Base-by-base conservation (phyloP, 352 stramenopile genomes). In the Phytophthora melonis region DNA sequence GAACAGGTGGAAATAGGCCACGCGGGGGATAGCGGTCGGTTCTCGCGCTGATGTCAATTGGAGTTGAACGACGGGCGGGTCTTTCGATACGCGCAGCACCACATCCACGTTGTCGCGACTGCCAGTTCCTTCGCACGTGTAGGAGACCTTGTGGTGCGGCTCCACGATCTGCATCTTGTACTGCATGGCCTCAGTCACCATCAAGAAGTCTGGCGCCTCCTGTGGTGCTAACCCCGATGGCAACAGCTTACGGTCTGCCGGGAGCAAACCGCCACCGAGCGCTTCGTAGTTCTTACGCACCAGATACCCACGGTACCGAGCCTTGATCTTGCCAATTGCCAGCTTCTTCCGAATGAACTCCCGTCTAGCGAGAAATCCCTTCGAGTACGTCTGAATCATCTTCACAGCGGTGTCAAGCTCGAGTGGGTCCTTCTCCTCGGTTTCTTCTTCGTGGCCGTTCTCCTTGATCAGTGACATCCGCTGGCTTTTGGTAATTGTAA, bases 281-380 rank as follows among this genome's bases (percentile, higher is more conserved):
- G 65, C 68, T 39, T 81, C 71, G 25, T 78, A 60, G 63, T 80
- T 81, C 68, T 84, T 81, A 30, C 74, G 78, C 53, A 84, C 78
- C 5, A 82, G 59, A 47, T 84, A 84, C 5, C 78, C 78, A 52
- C 74, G 74, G 53, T 84, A 84, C 19, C 70, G 74, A 55, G 74
- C 78, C 39, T 84, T 84, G 62, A 84, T 84, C 66, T 78, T 78
- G 27, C 78, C 71, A 45, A 80, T 78, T 25, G 78, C 78, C 23
- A 74, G 58, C 23, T 78, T 77, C 68, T 82, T 81, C 23, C 74
- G 68, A 59, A 80, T 69, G n/a, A 80, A 84, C 32, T 76, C 65
- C 0, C 63, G 61, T 10, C 78, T 68, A n/a, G 67, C 66, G 4
- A 84, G 47, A 70, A 77, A 82, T 5, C 65, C 66, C 16, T 76